These are phyloP conservation scores for Nicotiana obtusifolia DNA, from an alignment of 257 asterid species.

Conservation along the genomic window DNA sequence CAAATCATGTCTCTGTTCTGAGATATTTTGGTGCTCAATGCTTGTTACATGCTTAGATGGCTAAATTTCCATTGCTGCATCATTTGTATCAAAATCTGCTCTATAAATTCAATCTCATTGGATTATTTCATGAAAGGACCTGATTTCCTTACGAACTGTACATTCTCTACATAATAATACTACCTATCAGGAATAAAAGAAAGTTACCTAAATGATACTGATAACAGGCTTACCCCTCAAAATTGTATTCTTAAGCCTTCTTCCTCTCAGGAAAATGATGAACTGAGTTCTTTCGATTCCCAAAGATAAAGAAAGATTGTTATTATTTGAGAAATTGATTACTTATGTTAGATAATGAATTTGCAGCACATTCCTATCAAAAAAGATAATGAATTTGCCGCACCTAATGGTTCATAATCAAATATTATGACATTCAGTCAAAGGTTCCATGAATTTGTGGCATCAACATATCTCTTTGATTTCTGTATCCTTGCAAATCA, in stretches of 20 bases:
- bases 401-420: not conserved
- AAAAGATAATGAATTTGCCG: not conserved
- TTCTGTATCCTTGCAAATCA: constrained; percentile 1
- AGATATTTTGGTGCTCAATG: not conserved
- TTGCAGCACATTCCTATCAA: not conserved
- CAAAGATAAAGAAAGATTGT: not conserved
- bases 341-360: not conserved
- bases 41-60: not conserved
- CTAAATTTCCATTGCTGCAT: not conserved
- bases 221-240: not conserved
- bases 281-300: not conserved
- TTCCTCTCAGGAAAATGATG: not conserved
- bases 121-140: not conserved
- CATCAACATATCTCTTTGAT: not conserved
- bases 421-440: not conserved
- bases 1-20: not conserved
- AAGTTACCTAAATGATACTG: not conserved
- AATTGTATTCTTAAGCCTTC: not conserved
- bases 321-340: not conserved
- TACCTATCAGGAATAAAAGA: not conserved
- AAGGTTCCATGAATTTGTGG: not conserved
- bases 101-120: not conserved
- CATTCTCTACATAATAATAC: not conserved
- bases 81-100: not conserved
- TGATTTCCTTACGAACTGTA: not conserved